Evolutionary conservation across 768 basidiomycete genomes (phyloP).

Genomic region (Lactifluus echinatus): DNA sequence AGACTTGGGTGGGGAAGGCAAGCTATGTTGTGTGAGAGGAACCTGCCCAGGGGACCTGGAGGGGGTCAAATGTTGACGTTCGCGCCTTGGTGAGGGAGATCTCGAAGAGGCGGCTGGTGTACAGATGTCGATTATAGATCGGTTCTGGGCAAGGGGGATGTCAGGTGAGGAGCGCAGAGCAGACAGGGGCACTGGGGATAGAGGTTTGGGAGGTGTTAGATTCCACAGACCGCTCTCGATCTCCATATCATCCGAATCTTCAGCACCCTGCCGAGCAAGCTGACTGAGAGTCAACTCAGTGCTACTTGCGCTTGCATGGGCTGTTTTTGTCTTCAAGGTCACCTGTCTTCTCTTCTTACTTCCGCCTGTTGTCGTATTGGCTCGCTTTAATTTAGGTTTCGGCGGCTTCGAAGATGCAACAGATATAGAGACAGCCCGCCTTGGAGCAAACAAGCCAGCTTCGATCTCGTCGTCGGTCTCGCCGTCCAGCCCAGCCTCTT

Average conservation of each 20-base stretch:
- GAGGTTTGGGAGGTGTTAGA: slow-evolving; percentile 1
- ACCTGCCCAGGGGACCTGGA: neutral
- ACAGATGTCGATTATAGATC: slow-evolving; percentile 19
- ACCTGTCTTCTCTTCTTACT: slow-evolving; percentile 30
- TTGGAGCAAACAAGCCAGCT: slow-evolving; percentile 40
- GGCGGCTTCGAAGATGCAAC: slow-evolving; percentile 25
- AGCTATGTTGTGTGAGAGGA: neutral
- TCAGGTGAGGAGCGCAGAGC: slow-evolving; percentile 17
- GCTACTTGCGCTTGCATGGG: slow-evolving; percentile 24
- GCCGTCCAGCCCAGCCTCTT: slow-evolving; percentile 48
- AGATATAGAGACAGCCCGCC: slow-evolving; percentile 46
- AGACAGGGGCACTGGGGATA: neutral
- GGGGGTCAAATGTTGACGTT: neutral
- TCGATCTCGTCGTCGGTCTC: slow-evolving; percentile 62
- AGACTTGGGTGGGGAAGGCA: neutral
- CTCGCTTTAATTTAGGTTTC: slow-evolving; percentile 32
- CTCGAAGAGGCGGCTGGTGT: slow-evolving; percentile 14
- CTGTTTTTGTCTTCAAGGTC: slow-evolving; percentile 15
- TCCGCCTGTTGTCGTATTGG: slow-evolving; percentile 30
- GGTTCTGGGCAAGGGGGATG: slow-evolving; percentile 13
- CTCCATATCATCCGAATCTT: slow-evolving; percentile 50
- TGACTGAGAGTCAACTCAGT: slow-evolving; percentile 31
- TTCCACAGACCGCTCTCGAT: slow-evolving; percentile 37
- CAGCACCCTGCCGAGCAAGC: slow-evolving; percentile 37
- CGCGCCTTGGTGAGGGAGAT: neutral